These are phyloP conservation scores for Psilocybe sp. DNA, from an alignment of 768 basidiomycete genomes.

Conservation along the genomic window DNA sequence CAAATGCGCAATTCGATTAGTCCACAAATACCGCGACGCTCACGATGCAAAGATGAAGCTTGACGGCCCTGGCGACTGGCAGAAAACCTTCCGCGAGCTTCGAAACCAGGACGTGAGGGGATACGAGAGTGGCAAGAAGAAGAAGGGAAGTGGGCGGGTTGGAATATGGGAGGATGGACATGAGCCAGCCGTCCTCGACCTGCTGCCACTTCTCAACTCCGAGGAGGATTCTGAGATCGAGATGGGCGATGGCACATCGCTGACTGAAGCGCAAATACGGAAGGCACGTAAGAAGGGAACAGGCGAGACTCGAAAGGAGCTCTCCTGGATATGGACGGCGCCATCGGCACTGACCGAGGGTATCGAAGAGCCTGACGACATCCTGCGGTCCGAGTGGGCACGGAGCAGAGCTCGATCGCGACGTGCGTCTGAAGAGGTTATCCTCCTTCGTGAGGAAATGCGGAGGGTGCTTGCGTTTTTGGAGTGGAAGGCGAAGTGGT, in stretches of 20 bases:
- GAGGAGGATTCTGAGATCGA: neutral
- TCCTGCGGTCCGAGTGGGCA: conserved; percentile 11
- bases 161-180: conserved; percentile 3
- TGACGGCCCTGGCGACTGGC: conserved; percentile 9
- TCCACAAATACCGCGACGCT: conserved; percentile 14
- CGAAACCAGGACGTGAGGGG: conserved; percentile 14
- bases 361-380: conserved; percentile 3
- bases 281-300: neutral
- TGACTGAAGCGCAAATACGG: no score
- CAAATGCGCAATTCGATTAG: conserved; percentile 1
- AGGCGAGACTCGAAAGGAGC: neutral
- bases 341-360: neutral
- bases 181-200: no score
- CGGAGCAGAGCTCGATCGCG: conserved; percentile 7
- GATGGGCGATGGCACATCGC: neutral
- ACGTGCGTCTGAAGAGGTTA: neutral
- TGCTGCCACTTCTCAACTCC: neutral
- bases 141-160: neutral
- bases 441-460: neutral
- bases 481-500: neutral
- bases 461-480: neutral
- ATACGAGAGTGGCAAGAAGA: conserved; percentile 6
- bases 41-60: conserved; percentile 9
- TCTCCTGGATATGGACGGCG: conserved; percentile 14
- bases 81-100: no score